phyloP scores from a whole-genome alignment of 306 rosid species.

The Rosa chinensis region DNA sequence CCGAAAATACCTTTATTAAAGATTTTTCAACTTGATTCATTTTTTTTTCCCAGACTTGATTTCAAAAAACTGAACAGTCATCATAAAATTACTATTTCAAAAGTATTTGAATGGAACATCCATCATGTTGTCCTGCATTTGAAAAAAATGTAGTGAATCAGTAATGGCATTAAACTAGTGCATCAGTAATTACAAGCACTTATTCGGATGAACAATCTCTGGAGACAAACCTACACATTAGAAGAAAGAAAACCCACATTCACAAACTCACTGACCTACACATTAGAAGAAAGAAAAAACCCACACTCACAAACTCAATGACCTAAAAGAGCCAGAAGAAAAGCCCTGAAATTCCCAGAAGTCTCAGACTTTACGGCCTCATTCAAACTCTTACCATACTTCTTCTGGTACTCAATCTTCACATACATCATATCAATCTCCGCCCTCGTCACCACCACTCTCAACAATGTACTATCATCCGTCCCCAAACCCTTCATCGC shows the following conservation, averaged over 20 bases:
- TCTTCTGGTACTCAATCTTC: constrained; percentile 68
- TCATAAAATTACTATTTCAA: too few relatives aligned
- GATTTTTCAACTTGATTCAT: too few relatives aligned
- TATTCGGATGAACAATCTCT: neutral
- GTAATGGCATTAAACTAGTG: neutral
- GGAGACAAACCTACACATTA: neutral
- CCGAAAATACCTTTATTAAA: too few relatives aligned
- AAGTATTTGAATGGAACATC: neutral
- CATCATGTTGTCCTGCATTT: neutral
- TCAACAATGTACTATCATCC: constrained; percentile 51
- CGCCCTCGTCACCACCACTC: constrained; percentile 72
- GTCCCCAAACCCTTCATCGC: constrained; percentile 90
- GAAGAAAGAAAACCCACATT: neutral
- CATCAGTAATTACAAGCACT: neutral
- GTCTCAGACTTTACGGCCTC: constrained; percentile 82
- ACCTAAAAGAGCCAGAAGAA: constrained; percentile 72
- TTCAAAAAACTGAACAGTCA: too few relatives aligned
- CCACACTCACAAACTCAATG: constrained; percentile 9
- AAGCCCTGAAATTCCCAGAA: constrained; percentile 65
- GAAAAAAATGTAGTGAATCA: neutral
- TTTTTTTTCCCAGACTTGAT: too few relatives aligned
- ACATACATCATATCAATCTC: constrained; percentile 75
- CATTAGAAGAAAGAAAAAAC: neutral
- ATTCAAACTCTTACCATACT: constrained; percentile 57
- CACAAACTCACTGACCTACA: neutral